phyloP scores from a whole-genome alignment of 257 asterid species.

The Paulownia fortunei region DNA sequence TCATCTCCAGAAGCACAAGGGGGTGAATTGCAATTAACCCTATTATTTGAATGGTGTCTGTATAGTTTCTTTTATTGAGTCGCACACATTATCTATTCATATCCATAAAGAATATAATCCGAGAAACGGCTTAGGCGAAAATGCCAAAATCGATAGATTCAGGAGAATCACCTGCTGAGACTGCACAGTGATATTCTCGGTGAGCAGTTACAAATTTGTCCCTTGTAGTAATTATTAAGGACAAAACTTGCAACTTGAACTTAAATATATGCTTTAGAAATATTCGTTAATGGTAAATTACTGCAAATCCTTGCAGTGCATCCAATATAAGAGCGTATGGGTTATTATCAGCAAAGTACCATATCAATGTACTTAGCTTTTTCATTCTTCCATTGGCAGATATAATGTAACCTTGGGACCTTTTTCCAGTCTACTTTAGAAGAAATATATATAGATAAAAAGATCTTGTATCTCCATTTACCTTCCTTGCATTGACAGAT shows the following conservation, averaged over 20 bases:
- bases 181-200: too few species aligned
- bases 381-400: neutral
- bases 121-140: too few species aligned
- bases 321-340: neutral
- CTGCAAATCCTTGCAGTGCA: neutral
- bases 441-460: neutral
- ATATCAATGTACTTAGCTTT: neutral
- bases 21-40: too few species aligned
- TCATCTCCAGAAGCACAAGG: too few species aligned
- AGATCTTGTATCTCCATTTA: neutral
- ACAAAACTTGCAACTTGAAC: neutral
- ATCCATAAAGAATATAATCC: too few species aligned
- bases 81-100: too few species aligned
- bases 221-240: neutral
- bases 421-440: neutral
- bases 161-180: too few species aligned
- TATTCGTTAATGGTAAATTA: neutral
- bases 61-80: too few species aligned
- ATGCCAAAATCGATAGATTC: too few species aligned
- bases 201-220: neutral
- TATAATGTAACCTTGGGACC: neutral
- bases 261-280: neutral
- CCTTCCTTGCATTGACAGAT: neutral
- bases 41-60: too few species aligned
- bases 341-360: neutral